phyloP scores from a whole-genome alignment of 1,139 yeast genomes.

The Candida sp. region DNA sequence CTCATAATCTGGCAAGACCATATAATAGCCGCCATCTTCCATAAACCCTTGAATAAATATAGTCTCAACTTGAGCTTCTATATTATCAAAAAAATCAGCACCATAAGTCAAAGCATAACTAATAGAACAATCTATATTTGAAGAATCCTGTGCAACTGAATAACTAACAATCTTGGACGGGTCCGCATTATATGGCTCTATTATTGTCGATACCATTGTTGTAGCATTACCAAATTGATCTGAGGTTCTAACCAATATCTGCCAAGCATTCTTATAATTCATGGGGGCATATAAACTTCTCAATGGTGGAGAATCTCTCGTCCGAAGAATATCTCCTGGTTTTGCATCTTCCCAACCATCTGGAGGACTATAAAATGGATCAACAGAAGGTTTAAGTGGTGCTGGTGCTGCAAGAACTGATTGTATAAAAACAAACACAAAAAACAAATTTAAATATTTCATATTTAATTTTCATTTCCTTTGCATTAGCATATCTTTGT shows the following conservation, averaged over 20 bases:
- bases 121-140: conserved; percentile 26
- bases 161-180: conserved; percentile 24
- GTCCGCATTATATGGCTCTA: conserved; percentile 29
- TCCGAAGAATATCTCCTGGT: conserved; percentile 20
- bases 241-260: conserved; percentile 29
- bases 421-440: not conserved
- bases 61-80: conserved; percentile 20
- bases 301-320: conserved; percentile 14
- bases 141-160: conserved; percentile 33
- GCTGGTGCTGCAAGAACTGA: not conserved
- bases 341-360: conserved; percentile 13
- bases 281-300: conserved; percentile 11
- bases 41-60: conserved; percentile 16
- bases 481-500: no score
- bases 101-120: conserved; percentile 22
- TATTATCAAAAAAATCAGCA: conserved; percentile 17
- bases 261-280: conserved; percentile 22
- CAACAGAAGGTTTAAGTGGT: conserved; percentile 10
- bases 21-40: conserved; percentile 27
- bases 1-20: conserved; percentile 31
- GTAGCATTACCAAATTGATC: conserved; percentile 29
- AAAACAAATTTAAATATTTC: not conserved
- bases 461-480: not conserved
- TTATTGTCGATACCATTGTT: conserved; percentile 28
- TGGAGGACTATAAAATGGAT: conserved; percentile 20